Conservation (phyloP, 2,329 filamentous ascomycete genomes). For the Onygenales sp. region DNA sequence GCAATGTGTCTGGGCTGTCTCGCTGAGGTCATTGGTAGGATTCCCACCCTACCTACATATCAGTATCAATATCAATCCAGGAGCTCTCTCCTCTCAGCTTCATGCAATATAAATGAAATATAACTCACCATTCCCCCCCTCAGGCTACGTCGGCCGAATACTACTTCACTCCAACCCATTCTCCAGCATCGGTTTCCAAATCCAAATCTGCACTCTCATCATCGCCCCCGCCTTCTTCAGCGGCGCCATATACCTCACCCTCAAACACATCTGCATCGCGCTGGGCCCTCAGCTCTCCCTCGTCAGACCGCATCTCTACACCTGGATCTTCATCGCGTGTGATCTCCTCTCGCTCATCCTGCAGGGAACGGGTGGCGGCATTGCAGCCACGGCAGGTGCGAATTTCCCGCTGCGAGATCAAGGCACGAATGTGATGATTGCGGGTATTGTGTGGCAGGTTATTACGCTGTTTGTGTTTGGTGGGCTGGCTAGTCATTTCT, state of each 20-base stretch:
- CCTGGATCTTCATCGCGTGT: constrained; percentile 49
- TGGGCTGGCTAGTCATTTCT: constrained; percentile 41
- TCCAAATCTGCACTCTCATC: constrained; percentile 44
- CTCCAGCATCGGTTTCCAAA: constrained; percentile 34
- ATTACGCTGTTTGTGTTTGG: constrained; percentile 49
- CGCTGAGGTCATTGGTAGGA: not conserved
- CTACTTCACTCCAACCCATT: constrained; percentile 45
- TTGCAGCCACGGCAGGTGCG: constrained; percentile 37
- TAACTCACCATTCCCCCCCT: not conserved
- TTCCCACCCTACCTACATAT: not conserved
- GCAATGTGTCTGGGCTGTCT: not conserved
- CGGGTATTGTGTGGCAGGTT: constrained; percentile 55
- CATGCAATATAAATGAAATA: no score
- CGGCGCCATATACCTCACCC: constrained; percentile 54
- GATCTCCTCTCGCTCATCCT: constrained; percentile 53
- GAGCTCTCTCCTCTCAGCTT: no score
- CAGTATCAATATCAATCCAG: not conserved
- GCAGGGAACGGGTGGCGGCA: constrained; percentile 51
- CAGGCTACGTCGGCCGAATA: constrained; percentile 50
- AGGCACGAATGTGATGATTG: constrained; percentile 52
- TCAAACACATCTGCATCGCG: constrained; percentile 32
- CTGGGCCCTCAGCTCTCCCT: constrained; percentile 24
- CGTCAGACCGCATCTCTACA: constrained; percentile 24
- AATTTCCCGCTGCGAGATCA: constrained; percentile 22
- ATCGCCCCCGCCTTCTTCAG: constrained; percentile 57